These are phyloP conservation scores for Moesziomyces sp. DNA, from an alignment of 1,284 basidiomycete species.

Conservation along the genomic window DNA sequence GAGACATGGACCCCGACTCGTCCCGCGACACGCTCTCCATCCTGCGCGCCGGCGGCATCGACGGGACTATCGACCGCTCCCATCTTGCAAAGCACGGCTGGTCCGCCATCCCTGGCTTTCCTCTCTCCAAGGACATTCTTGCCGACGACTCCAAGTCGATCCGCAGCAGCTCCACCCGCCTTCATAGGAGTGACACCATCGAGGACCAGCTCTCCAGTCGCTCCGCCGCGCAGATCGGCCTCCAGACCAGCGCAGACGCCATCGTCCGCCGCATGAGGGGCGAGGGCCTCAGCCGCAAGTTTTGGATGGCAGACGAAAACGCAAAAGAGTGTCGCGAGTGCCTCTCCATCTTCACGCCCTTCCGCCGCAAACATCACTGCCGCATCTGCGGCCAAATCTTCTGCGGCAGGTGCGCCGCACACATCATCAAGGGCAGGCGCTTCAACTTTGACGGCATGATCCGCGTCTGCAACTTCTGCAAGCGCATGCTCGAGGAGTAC, in stretches of 20 bases:
- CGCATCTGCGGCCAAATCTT: constrained; percentile 67
- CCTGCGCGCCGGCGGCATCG: constrained; percentile 24
- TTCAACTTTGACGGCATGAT: constrained; percentile 93
- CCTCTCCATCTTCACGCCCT: constrained; percentile 61
- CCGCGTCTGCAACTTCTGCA: constrained; percentile 91
- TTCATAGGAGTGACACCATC: constrained; percentile 45
- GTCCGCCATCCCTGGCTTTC: constrained; percentile 60
- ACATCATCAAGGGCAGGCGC: constrained; percentile 92
- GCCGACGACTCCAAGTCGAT: constrained; percentile 61
- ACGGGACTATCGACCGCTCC: constrained; percentile 33
- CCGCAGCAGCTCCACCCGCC: constrained; percentile 50
- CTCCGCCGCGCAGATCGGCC: constrained; percentile 40
- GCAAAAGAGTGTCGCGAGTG: constrained; percentile 77
- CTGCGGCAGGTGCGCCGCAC: constrained; percentile 80
- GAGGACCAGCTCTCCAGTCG: constrained; percentile 35
- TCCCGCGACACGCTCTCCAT: constrained; percentile 37
- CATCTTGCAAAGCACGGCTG: constrained; percentile 50
- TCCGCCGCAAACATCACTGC: constrained; percentile 66
- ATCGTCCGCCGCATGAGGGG: constrained; percentile 59
- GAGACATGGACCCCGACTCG: constrained; percentile 35
- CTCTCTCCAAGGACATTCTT: constrained; percentile 59
- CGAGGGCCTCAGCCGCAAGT: constrained; percentile 61
- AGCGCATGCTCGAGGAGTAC: constrained; percentile 84
- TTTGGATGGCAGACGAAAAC: constrained; percentile 77
- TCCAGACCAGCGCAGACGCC: constrained; percentile 59